Evolutionary conservation across 179 eudicot species (phyloP).

Genomic region (Silene noctiflora): DNA sequence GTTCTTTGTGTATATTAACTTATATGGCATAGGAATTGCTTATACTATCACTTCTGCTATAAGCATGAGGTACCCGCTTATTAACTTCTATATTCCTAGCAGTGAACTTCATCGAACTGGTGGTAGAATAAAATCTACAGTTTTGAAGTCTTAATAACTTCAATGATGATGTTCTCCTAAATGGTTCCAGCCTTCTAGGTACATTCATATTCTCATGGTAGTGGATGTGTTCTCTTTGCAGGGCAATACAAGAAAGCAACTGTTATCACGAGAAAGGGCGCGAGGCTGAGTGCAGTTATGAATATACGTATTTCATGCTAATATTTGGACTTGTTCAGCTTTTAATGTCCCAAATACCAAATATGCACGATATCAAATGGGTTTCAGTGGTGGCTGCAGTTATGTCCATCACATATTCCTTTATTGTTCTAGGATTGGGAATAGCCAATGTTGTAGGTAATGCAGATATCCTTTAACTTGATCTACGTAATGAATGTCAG

Average conservation of each 20-base stretch:
- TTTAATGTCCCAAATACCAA: conserved; percentile 73
- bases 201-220: conserved; percentile 13
- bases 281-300: conserved; percentile 53
- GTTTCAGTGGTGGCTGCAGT: conserved; percentile 69
- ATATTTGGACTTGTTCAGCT: conserved; percentile 60
- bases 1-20: conserved; percentile 45
- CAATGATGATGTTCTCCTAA: neutral
- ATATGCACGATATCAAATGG: conserved; percentile 63
- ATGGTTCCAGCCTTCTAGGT: neutral
- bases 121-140: neutral
- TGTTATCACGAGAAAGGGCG: conserved; percentile 76
- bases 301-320: conserved; percentile 50
- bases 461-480: neutral
- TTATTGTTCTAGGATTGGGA: conserved; percentile 70
- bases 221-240: conserved; percentile 29
- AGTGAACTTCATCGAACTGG: neutral
- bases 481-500: neutral
- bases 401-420: conserved; percentile 78
- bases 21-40: conserved; percentile 59
- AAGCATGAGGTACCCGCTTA: conserved; percentile 53
- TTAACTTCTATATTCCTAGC: neutral
- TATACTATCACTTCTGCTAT: conserved; percentile 68
- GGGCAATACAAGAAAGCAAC: conserved; percentile 71
- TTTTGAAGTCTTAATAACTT: neutral
- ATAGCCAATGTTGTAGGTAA: conserved; percentile 51